A percentile compares a stretch with the other conserved stretches of the same genome.
Evolutionary conservation across 352 stramenopile genomes (phyloP).

Genomic region (Globisporangium solare): DNA sequence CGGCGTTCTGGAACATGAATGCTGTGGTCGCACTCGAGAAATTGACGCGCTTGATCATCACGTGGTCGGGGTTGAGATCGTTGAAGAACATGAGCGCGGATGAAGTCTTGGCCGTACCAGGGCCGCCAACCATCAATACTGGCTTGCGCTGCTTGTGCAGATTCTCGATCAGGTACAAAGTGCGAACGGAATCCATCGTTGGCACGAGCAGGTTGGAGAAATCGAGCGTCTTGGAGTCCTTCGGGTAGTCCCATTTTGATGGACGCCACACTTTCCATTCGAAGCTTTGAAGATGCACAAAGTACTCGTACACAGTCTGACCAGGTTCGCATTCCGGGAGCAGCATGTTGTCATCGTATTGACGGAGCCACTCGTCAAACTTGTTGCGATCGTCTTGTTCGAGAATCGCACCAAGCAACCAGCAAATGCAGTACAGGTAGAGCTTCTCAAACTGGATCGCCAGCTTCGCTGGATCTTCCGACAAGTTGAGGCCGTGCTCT

Average conservation of each 20-base stretch:
- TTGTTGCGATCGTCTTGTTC: constrained; percentile 95
- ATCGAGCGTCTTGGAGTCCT: constrained; percentile 90
- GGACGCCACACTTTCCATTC: constrained; percentile 96
- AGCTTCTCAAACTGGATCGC: constrained; percentile 92
- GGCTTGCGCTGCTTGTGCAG: constrained; percentile 93
- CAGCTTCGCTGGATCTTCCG: constrained; percentile 63
- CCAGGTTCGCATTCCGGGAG: constrained; percentile 89
- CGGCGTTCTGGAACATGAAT: constrained; percentile 97
- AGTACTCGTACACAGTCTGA: constrained; percentile 93
- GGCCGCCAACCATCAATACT: constrained; percentile 95
- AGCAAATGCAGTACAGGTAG: constrained; percentile 96
- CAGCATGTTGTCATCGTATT: constrained; percentile 88
- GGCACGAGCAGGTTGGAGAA: constrained; percentile 98
- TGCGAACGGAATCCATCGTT: constrained; percentile 97
- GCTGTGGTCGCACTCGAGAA: constrained; percentile 97
- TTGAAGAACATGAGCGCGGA: constrained; percentile 98
- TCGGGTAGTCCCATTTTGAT: constrained; percentile 94
- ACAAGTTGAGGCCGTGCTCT: constrained; percentile 61
- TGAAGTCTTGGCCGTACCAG: constrained; percentile 97
- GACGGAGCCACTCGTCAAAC: constrained; percentile 95
- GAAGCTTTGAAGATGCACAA: constrained; percentile 87
- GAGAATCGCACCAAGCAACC: constrained; percentile 94
- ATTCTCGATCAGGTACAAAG: constrained; percentile 90
- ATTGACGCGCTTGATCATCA: constrained; percentile 97
- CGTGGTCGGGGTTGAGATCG: constrained; percentile 90